These are phyloP conservation scores for Neurospora hispaniola DNA, from an alignment of 495 filamentous ascomycete species.

Conservation along the genomic window DNA sequence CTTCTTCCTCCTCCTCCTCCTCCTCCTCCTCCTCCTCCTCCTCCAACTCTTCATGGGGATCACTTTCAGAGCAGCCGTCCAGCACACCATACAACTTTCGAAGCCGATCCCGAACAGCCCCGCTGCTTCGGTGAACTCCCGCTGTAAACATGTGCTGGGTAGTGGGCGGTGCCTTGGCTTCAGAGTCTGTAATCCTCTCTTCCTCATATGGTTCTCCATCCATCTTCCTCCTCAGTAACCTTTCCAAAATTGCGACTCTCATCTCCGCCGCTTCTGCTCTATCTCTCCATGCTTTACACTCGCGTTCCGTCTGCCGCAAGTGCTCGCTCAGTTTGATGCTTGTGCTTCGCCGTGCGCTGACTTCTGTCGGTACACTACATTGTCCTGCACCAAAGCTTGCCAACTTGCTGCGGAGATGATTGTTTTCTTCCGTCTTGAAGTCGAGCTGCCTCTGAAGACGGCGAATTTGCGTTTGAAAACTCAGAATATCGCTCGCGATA, in stretches of 20 bases:
- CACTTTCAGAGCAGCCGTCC: background rate
- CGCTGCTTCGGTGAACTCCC: background rate
- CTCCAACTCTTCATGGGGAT: background rate
- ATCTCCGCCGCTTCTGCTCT: slow-evolving; percentile 42
- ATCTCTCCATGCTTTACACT: slow-evolving; percentile 36
- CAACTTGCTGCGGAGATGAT: slow-evolving; percentile 27
- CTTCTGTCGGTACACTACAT: slow-evolving; percentile 21
- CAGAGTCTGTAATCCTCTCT: background rate
- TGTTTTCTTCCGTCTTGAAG: slow-evolving; percentile 27
- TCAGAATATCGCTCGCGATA: slow-evolving; percentile 19
- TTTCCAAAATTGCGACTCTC: slow-evolving; percentile 29
- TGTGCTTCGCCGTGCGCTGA: background rate
- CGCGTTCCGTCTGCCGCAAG: slow-evolving; percentile 32
- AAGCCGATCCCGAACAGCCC: background rate
- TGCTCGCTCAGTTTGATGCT: slow-evolving; percentile 27
- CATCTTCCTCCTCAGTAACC: slow-evolving; percentile 13
- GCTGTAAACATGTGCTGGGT: background rate
- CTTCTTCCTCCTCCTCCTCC: background rate
- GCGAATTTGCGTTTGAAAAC: slow-evolving; percentile 36
- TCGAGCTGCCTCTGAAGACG: slow-evolving; percentile 34
- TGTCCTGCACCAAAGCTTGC: slow-evolving; percentile 6
- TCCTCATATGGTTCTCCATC: slow-evolving; percentile 1
- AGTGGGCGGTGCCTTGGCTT: background rate
- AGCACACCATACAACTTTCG: background rate
- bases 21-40: background rate